phyloP scores from a whole-genome alignment of 306 rosid genomes.

The Begonia fuchsioides region DNA sequence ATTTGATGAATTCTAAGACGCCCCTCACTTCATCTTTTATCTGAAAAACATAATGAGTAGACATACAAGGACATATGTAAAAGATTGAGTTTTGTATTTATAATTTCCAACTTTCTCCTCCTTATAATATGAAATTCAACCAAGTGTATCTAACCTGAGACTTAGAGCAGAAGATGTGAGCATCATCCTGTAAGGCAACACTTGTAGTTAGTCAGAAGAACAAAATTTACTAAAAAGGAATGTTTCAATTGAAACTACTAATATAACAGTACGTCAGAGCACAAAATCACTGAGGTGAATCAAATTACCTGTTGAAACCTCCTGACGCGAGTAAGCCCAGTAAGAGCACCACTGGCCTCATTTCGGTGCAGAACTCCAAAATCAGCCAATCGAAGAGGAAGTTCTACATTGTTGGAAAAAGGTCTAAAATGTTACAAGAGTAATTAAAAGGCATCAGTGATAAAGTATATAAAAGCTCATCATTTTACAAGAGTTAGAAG shows the following conservation, averaged over 20 bases:
- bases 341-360: constrained; percentile 97
- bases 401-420: constrained; percentile 38
- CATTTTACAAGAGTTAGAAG: not conserved
- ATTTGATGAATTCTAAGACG: constrained; percentile 55
- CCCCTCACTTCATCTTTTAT: constrained; percentile 78
- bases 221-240: too few relatives aligned
- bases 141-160: constrained; percentile 54
- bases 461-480: not conserved
- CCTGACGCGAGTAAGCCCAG: constrained; percentile 92
- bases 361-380: constrained; percentile 96
- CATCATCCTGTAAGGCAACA: constrained; percentile 61
- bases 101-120: too few relatives aligned
- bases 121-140: not conserved
- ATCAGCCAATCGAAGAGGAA: constrained; percentile 93
- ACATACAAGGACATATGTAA: constrained; percentile 5
- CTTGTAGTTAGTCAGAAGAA: constrained; percentile 18
- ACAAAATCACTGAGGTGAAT: too few relatives aligned
- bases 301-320: constrained; percentile 86
- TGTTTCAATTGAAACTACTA: too few relatives aligned
- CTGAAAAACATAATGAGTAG: constrained; percentile 24
- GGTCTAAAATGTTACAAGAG: not conserved
- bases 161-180: constrained; percentile 90
- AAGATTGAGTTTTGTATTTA: not conserved
- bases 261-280: too few relatives aligned
- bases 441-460: not conserved